Evolutionary conservation across 2,329 filamentous ascomycete genomes (phyloP), one percentile per base, ranked within the genome.

Genomic region (Claviceps quebecensis): DNA sequence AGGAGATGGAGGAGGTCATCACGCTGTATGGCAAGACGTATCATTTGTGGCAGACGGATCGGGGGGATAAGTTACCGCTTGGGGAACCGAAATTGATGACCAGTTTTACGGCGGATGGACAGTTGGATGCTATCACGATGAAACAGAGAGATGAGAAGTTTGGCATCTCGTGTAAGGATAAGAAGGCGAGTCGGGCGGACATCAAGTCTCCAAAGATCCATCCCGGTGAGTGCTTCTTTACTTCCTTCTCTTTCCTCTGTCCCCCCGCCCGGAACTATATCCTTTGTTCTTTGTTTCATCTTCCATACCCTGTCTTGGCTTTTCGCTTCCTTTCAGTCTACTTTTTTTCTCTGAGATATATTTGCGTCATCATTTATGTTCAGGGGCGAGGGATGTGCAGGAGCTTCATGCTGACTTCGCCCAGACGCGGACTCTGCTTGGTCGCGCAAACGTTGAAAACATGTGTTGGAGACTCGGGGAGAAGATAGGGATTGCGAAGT

Each of bases 21-120:
- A 72, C 77, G 0, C 64, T 93, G 2, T 94, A 94, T 61, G 88
- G 88, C 9, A 95, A 95, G 63, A 80, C 84, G 1, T 93, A 84
- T 65, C 87, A 95, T 63, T 72, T 93, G 43, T 95, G 89, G 88
- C 86, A 94, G 73, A 79, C 84, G 16, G 87, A 94, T 67, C 72
- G 77, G 5, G 86, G 86, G 0, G 80, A 91, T 60, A 61, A 62
- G 53, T 54, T 79, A 34, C 76, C 76, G 0, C 57, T 79, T 3
- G 76, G 76, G 0, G 67, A 71, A 56, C 76, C 76, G 8, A 69
- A 73, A 58, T 64, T 79, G 6, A 78, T 78, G 76, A 76, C 70
- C 11, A 77, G 74, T 58, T 74, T 72, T 53, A 76, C 72, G 3
- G 66, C 61, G 1, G 65, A 70, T n/a, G 69, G 68, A 0, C 75